phyloP scores from a whole-genome alignment of 1,139 yeast species.

The Diutina neorugosa region DNA sequence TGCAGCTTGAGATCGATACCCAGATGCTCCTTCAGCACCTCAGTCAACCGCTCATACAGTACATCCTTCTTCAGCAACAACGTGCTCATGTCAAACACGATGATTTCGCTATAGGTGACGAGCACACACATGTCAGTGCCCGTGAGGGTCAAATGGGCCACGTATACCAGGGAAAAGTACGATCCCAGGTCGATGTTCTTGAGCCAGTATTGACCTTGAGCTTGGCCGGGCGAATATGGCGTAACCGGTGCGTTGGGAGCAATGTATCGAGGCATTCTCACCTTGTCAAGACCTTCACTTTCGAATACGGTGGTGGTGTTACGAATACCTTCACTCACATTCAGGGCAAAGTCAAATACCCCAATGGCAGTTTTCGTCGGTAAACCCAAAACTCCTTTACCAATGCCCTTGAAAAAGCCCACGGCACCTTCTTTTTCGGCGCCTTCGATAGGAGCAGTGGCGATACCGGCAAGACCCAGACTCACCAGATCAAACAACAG shows the following conservation, averaged over 20 bases:
- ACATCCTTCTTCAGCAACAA: conserved; percentile 58
- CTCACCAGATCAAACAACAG: conserved; percentile 80
- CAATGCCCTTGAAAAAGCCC: conserved; percentile 88
- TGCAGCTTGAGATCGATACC: conserved; percentile 65
- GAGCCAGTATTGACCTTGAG: conserved; percentile 92
- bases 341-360: conserved; percentile 81
- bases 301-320: conserved; percentile 90
- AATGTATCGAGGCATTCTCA: conserved; percentile 71
- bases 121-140: conserved; percentile 72
- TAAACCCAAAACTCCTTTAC: conserved; percentile 86
- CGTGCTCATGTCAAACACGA: conserved; percentile 56
- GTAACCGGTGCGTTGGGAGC: conserved; percentile 58
- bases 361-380: conserved; percentile 98
- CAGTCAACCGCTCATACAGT: conserved; percentile 44
- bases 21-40: conserved; percentile 66
- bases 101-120: conserved; percentile 60
- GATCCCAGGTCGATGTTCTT: conserved; percentile 75
- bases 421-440: conserved; percentile 75
- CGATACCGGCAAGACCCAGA: conserved; percentile 84
- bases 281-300: conserved; percentile 64
- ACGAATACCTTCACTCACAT: conserved; percentile 87
- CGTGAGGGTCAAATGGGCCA: conserved; percentile 76
- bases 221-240: conserved; percentile 70
- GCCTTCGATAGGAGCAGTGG: conserved; percentile 84
- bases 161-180: conserved; percentile 57